Conservation (phyloP, 345 rosid species). For the Cardamine chenopodiifolia region DNA sequence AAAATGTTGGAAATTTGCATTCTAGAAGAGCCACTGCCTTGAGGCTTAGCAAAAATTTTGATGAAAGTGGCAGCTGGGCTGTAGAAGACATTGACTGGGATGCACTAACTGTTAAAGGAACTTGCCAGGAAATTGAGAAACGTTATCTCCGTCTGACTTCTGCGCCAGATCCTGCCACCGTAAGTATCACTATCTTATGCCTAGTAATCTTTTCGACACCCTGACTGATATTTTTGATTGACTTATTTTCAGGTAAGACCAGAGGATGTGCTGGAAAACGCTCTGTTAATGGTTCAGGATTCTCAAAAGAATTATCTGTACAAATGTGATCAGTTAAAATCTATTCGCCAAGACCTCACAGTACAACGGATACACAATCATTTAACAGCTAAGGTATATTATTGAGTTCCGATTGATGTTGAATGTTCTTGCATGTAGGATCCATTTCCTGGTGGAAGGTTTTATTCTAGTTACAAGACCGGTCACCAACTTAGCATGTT, state of each 20-base stretch:
- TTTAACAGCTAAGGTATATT: slow-evolving; percentile 78
- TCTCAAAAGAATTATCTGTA: slow-evolving; percentile 91
- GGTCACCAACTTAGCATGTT: slow-evolving; percentile 5
- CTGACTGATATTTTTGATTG: slow-evolving; percentile 17
- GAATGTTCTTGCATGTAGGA: slow-evolving; percentile 24
- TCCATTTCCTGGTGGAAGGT: slow-evolving; percentile 8
- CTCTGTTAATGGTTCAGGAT: slow-evolving; percentile 79
- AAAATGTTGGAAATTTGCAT: slow-evolving; percentile 65
- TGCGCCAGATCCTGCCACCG: slow-evolving; percentile 97
- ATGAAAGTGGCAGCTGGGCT: slow-evolving; percentile 77
- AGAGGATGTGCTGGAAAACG: slow-evolving; percentile 92
- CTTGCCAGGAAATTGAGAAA: slow-evolving; percentile 94
- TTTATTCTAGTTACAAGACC: slow-evolving; percentile 13
- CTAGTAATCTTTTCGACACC: slow-evolving; percentile 8
- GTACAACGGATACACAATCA: slow-evolving; percentile 89
- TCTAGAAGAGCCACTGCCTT: slow-evolving; percentile 74
- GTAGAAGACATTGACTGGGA: slow-evolving; percentile 99
- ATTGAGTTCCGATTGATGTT: slow-evolving; percentile 1
- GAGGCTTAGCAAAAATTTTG: slow-evolving; percentile 72
- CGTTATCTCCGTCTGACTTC: slow-evolving; percentile 98
- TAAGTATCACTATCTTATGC: slow-evolving; percentile 49
- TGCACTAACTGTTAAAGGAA: slow-evolving; percentile 91
- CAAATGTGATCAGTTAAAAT: slow-evolving; percentile 97
- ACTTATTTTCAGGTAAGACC: slow-evolving; percentile 79
- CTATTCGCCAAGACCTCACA: slow-evolving; percentile 97